A percentile compares a stretch with the other conserved stretches of the same genome.
These are phyloP conservation scores for Ceriops tagal DNA, from an alignment of 345 rosid species.

Conservation along the genomic window DNA sequence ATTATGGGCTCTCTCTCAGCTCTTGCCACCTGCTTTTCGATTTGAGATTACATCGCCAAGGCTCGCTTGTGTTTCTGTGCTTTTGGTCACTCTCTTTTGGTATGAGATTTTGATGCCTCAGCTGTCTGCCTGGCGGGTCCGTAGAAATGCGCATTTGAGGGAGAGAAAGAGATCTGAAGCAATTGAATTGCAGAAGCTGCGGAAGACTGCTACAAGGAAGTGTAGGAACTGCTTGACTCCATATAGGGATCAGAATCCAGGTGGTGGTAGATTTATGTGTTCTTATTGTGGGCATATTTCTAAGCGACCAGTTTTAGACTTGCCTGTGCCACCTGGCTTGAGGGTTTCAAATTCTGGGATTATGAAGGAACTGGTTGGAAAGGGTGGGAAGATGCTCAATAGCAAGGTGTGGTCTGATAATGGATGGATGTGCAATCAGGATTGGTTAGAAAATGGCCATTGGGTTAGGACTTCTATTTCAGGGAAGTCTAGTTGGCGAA, in stretches of 20 bases:
- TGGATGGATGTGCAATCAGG: slow-evolving; percentile 74
- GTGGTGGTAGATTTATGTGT: slow-evolving; percentile 94
- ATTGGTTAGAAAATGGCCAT: slow-evolving; percentile 73
- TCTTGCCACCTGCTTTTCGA: slow-evolving; percentile 92
- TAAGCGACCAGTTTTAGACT: slow-evolving; percentile 86
- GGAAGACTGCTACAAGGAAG: slow-evolving; percentile 82
- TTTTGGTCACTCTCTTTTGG: slow-evolving; percentile 89
- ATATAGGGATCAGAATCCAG: slow-evolving; percentile 89
- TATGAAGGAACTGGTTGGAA: slow-evolving; percentile 87
- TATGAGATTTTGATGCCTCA: slow-evolving; percentile 97
- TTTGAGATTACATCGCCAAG: slow-evolving; percentile 91
- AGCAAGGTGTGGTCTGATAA: slow-evolving; percentile 81
- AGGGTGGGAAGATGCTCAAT: slow-evolving; percentile 81
- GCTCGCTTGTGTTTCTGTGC: slow-evolving; percentile 91
- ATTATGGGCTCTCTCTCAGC: slow-evolving; percentile 96
- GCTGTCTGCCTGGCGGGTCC: slow-evolving; percentile 84
- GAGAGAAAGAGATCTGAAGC: slow-evolving; percentile 91
- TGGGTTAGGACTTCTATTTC: slow-evolving; percentile 58
- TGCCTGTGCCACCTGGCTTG: slow-evolving; percentile 69
- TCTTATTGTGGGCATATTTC: slow-evolving; percentile 95
- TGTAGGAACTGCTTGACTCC: slow-evolving; percentile 93
- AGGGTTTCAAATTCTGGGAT: slow-evolving; percentile 76
- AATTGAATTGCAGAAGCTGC: slow-evolving; percentile 80
- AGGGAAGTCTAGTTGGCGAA: slow-evolving; percentile 58
- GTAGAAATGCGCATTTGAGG: slow-evolving; percentile 74